These are phyloP conservation scores for Diplodia corticola DNA, from an alignment of 2,329 filamentous ascomycete genomes.

Conservation along the genomic window DNA sequence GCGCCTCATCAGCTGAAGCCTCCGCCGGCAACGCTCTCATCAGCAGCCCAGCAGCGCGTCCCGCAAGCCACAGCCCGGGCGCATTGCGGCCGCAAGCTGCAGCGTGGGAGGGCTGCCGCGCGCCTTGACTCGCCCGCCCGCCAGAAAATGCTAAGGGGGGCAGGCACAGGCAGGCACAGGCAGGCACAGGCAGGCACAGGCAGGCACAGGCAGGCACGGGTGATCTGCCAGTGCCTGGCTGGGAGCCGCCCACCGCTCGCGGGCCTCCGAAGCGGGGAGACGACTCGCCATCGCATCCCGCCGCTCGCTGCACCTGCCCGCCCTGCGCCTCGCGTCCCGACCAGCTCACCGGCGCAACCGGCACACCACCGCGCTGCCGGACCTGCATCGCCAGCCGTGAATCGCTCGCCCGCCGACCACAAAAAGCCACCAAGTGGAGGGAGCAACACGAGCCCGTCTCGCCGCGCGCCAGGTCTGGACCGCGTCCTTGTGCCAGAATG, in stretches of 20 bases:
- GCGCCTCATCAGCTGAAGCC: not conserved
- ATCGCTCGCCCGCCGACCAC: not conserved
- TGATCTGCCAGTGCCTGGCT: slow-evolving; percentile 16
- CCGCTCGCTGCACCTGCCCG: not conserved
- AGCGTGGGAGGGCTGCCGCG: not conserved
- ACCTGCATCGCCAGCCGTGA: not conserved
- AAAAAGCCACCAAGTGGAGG: not conserved
- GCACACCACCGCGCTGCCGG: not conserved
- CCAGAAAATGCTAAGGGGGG: too few relatives aligned
- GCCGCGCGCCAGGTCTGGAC: not conserved
- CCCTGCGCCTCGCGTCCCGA: not conserved
- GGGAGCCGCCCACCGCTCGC: not conserved
- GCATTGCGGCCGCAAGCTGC: slow-evolving; percentile 12
- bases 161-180: too few relatives aligned
- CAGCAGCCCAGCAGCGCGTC: not conserved
- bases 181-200: too few relatives aligned
- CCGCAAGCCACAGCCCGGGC: slow-evolving; percentile 1
- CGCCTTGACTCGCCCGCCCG: not conserved
- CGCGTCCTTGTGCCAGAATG: not conserved
- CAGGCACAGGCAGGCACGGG: slow-evolving; percentile 15
- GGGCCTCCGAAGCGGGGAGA: not conserved
- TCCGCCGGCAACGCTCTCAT: not conserved
- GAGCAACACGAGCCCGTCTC: not conserved
- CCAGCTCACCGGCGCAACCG: not conserved
- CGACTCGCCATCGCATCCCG: not conserved